phyloP scores from a whole-genome alignment of 768 basidiomycete genomes.

The Clitopilus hobsonii region DNA sequence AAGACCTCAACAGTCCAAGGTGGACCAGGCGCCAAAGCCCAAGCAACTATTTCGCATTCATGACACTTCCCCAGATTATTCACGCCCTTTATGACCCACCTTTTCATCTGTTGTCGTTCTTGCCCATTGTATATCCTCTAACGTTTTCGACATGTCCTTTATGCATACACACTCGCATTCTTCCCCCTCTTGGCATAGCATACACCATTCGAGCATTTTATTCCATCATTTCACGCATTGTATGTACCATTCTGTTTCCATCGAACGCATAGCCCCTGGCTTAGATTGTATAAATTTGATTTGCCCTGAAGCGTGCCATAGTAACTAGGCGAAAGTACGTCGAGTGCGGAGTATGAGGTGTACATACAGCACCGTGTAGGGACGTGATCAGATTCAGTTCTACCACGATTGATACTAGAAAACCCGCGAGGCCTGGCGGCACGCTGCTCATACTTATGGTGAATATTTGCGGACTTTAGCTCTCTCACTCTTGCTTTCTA shows the following conservation, averaged over 20 bases:
- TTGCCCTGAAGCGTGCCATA: background rate
- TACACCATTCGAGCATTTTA: constrained; percentile 28
- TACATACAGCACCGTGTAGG: background rate
- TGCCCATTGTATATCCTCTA: constrained; percentile 24
- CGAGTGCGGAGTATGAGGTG: background rate
- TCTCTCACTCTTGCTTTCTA: background rate
- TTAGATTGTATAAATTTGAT: background rate
- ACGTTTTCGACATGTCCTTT: constrained; percentile 31
- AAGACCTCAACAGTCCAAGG: constrained; percentile 74
- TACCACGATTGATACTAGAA: too few relatives aligned
- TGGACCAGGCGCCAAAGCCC: constrained; percentile 30
- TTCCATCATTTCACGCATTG: constrained; percentile 33
- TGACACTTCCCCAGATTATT: constrained; percentile 21
- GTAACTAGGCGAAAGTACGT: background rate
- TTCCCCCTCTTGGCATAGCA: constrained; percentile 17
- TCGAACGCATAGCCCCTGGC: constrained; percentile 2
- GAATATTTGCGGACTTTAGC: background rate
- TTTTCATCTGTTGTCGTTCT: constrained; percentile 21
- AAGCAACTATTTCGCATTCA: constrained; percentile 24
- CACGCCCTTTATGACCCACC: constrained; percentile 22
- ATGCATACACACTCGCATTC: constrained; percentile 28
- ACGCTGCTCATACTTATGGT: background rate
- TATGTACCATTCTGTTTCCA: constrained; percentile 29
- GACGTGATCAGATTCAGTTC: background rate
- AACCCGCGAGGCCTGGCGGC: too few relatives aligned